Conservation (phyloP, 2,329 filamentous ascomycete genomes). For the Alternaria burnsii region DNA sequence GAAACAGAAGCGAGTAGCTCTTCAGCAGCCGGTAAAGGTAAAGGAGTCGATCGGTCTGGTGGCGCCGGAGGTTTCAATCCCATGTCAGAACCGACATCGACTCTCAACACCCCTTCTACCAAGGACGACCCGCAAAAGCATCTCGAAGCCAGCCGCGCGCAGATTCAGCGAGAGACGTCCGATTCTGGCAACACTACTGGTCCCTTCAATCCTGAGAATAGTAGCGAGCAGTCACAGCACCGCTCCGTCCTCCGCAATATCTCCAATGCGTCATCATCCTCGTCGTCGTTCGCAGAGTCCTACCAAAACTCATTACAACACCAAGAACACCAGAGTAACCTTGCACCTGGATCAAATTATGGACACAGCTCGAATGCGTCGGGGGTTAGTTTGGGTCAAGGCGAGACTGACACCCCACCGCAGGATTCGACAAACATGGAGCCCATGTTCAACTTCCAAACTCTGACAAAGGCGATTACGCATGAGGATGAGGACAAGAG, state of each 20-base stretch:
- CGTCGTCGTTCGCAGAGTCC: conserved; percentile 79
- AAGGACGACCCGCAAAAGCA: conserved; percentile 56
- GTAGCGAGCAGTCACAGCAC: conserved; percentile 52
- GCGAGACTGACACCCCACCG: conserved; percentile 43
- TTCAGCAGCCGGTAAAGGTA: conserved; percentile 55
- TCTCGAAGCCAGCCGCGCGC: conserved; percentile 56
- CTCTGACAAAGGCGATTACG: conserved; percentile 83
- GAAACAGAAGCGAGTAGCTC: conserved; percentile 38
- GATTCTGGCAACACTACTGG: conserved; percentile 54
- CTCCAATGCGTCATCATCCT: conserved; percentile 85
- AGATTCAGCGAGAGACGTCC: conserved; percentile 49
- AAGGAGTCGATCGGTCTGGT: conserved; percentile 56
- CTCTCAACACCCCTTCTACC: conserved; percentile 46
- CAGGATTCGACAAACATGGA: conserved; percentile 65
- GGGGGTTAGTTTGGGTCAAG: conserved; percentile 54
- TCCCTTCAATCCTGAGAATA: conserved; percentile 49
- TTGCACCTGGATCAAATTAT: conserved; percentile 55
- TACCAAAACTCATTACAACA: conserved; percentile 48
- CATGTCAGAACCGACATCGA: conserved; percentile 54
- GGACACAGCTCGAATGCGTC: conserved; percentile 63
- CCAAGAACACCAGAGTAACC: conserved; percentile 37
- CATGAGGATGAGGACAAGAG: conserved; percentile 62
- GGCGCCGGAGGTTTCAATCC: conserved; percentile 52
- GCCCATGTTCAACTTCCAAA: conserved; percentile 90
- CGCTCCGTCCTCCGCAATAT: conserved; percentile 81